A percentile compares a stretch with the other conserved stretches of the same genome.
These are phyloP conservation scores for Marasmius tenuissimus DNA, from an alignment of 1,284 basidiomycete species.

Conservation along the genomic window DNA sequence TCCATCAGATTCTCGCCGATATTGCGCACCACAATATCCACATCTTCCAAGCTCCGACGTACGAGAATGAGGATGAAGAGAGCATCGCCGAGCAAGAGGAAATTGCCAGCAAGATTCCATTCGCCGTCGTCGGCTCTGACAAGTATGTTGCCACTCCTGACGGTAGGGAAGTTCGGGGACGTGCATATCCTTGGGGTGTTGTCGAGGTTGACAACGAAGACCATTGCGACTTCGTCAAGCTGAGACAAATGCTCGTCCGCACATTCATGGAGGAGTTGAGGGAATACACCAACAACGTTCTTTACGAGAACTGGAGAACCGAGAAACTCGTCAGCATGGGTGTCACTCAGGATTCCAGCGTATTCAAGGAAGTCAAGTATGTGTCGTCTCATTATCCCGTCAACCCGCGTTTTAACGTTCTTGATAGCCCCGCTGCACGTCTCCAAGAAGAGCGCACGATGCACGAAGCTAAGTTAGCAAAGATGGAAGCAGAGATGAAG, in stretches of 20 bases:
- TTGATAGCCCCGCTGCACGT: conserved; percentile 83
- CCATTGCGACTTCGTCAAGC: conserved; percentile 98
- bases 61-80: conserved; percentile 97
- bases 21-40: conserved; percentile 92
- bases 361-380: conserved; percentile 98
- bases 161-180: conserved; percentile 88
- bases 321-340: conserved; percentile 95
- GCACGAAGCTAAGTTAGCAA: conserved; percentile 93
- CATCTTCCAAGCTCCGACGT: conserved; percentile 94
- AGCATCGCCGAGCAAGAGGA: conserved; percentile 94
- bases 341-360: conserved; percentile 92
- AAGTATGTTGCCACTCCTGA: conserved; percentile 78
- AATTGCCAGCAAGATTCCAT: conserved; percentile 96
- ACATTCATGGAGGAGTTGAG: conserved; percentile 98
- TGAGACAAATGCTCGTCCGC: conserved; percentile 96
- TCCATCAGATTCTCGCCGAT: conserved; percentile 78
- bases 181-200: conserved; percentile 94
- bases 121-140: conserved; percentile 95
- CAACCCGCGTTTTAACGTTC: conserved; percentile 9
- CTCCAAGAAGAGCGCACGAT: conserved; percentile 92
- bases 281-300: conserved; percentile 89
- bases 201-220: conserved; percentile 98
- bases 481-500: conserved; percentile 99
- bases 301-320: conserved; percentile 96
- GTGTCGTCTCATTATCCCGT: conserved; percentile 29